Percentiles rank a stretch among this genome's conserved stretches.
phyloP scores from a whole-genome alignment of 768 basidiomycete genomes.

The Hygrophorus pudorinus region DNA sequence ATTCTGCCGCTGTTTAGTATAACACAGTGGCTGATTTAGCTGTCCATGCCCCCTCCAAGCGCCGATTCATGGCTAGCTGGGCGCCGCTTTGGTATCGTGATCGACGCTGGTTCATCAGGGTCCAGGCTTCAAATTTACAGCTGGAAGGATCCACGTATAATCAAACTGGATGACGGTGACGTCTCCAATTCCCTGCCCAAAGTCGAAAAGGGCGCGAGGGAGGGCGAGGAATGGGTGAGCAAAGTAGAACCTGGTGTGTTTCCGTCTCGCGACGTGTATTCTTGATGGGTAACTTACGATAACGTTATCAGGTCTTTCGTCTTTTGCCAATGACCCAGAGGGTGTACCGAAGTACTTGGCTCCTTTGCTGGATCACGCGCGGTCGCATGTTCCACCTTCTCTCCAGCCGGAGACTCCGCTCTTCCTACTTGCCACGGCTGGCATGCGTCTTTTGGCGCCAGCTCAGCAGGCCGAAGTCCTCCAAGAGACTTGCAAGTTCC shows the following conservation, averaged over 20 bases:
- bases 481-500: slow-evolving; percentile 65
- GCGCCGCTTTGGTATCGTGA: slow-evolving; percentile 86
- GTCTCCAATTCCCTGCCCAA: slow-evolving; percentile 56
- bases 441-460: slow-evolving; percentile 81
- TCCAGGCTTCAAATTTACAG: slow-evolving; percentile 95
- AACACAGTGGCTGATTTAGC: no score
- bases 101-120: slow-evolving; percentile 98
- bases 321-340: slow-evolving; percentile 60
- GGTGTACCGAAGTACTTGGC: slow-evolving; percentile 66
- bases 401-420: slow-evolving; percentile 78
- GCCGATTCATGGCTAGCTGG: slow-evolving; percentile 68
- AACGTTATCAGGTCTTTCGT: slow-evolving; percentile 64
- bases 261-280: neutral
- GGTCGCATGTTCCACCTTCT: slow-evolving; percentile 76
- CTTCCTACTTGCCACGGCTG: slow-evolving; percentile 92
- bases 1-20: no score
- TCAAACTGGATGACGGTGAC: slow-evolving; percentile 39
- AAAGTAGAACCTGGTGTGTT: slow-evolving; percentile 90
- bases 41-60: slow-evolving; percentile 64
- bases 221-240: slow-evolving; percentile 75
- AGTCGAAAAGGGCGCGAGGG: slow-evolving; percentile 84
- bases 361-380: slow-evolving; percentile 78
- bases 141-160: slow-evolving; percentile 74
- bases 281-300: neutral
- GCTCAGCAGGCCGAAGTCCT: slow-evolving; percentile 65